These are phyloP conservation scores for Rhexocercosporidium sp. DNA, from an alignment of 2,329 filamentous ascomycete species.

Conservation along the genomic window DNA sequence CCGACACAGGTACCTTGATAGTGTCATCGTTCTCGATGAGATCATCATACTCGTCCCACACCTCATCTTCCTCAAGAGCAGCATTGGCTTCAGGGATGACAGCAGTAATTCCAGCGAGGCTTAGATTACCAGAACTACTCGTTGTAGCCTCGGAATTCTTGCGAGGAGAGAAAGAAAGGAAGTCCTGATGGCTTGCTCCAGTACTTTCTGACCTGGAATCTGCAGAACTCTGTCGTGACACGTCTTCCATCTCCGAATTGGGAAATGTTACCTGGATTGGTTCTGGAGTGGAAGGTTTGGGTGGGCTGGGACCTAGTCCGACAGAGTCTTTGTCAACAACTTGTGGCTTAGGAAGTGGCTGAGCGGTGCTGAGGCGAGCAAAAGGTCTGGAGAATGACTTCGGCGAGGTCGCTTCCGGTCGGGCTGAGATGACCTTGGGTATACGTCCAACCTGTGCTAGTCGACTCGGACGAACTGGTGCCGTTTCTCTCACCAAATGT, in stretches of 20 bases:
- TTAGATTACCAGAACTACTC: conserved; percentile 64
- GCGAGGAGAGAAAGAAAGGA: conserved; percentile 74
- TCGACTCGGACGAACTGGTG: conserved; percentile 57
- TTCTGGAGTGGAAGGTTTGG: conserved; percentile 35
- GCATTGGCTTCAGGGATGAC: conserved; percentile 66
- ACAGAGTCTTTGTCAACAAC: conserved; percentile 48
- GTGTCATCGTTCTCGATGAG: conserved; percentile 71
- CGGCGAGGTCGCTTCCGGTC: conserved; percentile 69
- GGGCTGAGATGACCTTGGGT: conserved; percentile 76
- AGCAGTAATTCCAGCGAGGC: conserved; percentile 67
- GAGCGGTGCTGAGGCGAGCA: conserved; percentile 57
- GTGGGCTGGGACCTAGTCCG: conserved; percentile 53
- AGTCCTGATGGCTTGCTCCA: conserved; percentile 55
- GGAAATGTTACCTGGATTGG: conserved; percentile 4
- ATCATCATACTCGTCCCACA: conserved; percentile 96
- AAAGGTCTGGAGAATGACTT: conserved; percentile 90
- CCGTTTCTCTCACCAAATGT: conserved; percentile 30
- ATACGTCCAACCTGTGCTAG: conserved; percentile 85
- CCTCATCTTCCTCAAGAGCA: conserved; percentile 83
- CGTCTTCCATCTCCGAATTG: conserved; percentile 16
- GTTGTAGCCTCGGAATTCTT: conserved; percentile 71
- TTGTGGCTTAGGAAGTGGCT: conserved; percentile 40
- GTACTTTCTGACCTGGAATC: conserved; percentile 32
- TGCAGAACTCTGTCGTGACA: conserved; percentile 30
- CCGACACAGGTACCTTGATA: conserved; percentile 52